These are phyloP conservation scores for Cladophialophora exuberans DNA, from an alignment of 2,329 filamentous ascomycete genomes.

Conservation along the genomic window DNA sequence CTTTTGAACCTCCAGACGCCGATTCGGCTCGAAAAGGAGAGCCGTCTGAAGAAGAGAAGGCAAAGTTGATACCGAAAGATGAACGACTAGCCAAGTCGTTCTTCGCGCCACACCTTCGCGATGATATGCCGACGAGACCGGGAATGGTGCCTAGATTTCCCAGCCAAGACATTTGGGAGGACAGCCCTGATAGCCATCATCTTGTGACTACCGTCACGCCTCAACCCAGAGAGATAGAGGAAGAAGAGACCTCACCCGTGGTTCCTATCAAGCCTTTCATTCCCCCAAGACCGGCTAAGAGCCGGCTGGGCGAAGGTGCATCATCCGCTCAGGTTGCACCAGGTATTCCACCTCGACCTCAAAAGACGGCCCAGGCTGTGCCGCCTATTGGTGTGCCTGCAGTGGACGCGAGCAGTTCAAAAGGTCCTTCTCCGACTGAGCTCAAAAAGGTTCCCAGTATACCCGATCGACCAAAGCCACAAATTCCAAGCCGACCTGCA, in stretches of 20 bases:
- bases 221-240: constrained; percentile 50
- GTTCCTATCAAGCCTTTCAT: constrained; percentile 36
- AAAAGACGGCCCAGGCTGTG: constrained; percentile 39
- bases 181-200: constrained; percentile 80
- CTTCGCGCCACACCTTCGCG: constrained; percentile 54
- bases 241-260: constrained; percentile 43
- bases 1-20: constrained; percentile 52
- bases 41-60: constrained; percentile 44
- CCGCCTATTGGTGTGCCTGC: constrained; percentile 39
- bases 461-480: constrained; percentile 65
- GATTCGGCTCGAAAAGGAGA: constrained; percentile 49
- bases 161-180: constrained; percentile 93
- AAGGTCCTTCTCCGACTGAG: constrained; percentile 51
- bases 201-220: constrained; percentile 73
- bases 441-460: constrained; percentile 55
- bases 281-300: constrained; percentile 36
- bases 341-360: constrained; percentile 38
- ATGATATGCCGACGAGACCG: constrained; percentile 55
- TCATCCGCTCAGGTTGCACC: constrained; percentile 30
- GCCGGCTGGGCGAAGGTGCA: constrained; percentile 31
- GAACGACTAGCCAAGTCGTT: constrained; percentile 36
- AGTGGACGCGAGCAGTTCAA: constrained; percentile 21
- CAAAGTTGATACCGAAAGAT: constrained; percentile 42
- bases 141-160: constrained; percentile 74
- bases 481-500: constrained; percentile 66